Evolutionary conservation across 495 filamentous ascomycete species (phyloP).

Genomic region (Xylaria bambusicola): DNA sequence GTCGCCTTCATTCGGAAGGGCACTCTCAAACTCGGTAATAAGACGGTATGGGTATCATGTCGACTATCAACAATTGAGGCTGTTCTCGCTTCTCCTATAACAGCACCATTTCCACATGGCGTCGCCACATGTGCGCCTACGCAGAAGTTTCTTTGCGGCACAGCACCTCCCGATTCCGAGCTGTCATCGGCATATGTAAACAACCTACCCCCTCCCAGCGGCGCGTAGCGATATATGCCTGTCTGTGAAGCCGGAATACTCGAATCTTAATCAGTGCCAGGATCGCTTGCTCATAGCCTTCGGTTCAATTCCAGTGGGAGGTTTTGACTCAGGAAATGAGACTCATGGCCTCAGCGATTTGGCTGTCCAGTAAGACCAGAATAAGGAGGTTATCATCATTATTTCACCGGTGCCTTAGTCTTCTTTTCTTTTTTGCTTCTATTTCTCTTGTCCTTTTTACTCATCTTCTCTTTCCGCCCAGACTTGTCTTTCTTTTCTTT

Average conservation of each 20-base stretch:
- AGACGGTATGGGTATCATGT: neutral
- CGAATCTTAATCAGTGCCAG: no score
- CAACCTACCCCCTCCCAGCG: neutral
- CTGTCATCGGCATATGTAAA: neutral
- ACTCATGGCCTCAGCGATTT: neutral
- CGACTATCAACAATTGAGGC: no score
- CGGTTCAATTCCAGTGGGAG: no score
- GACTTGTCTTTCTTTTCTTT: constrained; percentile 22
- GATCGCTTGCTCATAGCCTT: no score
- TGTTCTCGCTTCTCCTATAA: no score
- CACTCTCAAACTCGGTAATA: neutral
- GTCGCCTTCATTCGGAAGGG: neutral
- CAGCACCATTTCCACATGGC: no score
- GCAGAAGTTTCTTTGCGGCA: neutral
- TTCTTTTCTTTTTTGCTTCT: constrained; percentile 30
- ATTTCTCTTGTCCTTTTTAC: constrained; percentile 13
- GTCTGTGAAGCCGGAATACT: neutral
- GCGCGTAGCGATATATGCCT: neutral
- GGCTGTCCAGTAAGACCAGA: neutral
- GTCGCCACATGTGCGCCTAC: neutral
- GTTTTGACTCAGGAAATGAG: no score
- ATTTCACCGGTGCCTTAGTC: constrained; percentile 1
- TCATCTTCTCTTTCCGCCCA: constrained; percentile 18
- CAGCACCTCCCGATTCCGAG: neutral
- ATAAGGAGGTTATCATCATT: neutral